These are phyloP conservation scores for Conidiobolus incongruus DNA, from an alignment of 371 early-diverging fungal genomes.

Conservation along the genomic window DNA sequence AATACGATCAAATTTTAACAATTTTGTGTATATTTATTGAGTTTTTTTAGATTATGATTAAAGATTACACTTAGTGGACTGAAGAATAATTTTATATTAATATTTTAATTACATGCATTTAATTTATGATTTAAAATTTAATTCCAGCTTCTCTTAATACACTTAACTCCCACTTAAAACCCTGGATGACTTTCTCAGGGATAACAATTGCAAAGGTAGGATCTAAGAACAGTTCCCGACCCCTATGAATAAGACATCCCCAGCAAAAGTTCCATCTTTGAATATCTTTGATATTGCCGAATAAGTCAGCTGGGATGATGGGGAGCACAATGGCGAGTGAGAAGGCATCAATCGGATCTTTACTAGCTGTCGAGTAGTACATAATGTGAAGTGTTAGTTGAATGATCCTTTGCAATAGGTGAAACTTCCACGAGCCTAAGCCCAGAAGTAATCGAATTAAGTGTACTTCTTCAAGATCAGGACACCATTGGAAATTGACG, in stretches of 20 bases:
- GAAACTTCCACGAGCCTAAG: not conserved
- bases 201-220: not conserved
- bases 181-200: no score
- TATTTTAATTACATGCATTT: no score
- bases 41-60: no score
- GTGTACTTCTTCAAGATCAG: not conserved
- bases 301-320: not conserved
- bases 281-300: not conserved
- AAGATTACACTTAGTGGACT: no score
- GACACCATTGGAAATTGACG: not conserved
- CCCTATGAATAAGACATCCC: not conserved
- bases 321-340: slow-evolving; percentile 2
- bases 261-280: slow-evolving; percentile 3
- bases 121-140: no score
- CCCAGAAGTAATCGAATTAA: not conserved
- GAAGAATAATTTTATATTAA: no score
- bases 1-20: no score
- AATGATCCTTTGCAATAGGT: not conserved
- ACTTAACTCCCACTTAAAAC: no score
- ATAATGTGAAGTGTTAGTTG: not conserved
- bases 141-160: no score
- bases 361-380: not conserved
- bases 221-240: not conserved
- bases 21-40: no score
- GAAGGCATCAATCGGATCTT: not conserved